Conservation (phyloP, 1,284 basidiomycete genomes). For the Xanthoconium separans region DNA sequence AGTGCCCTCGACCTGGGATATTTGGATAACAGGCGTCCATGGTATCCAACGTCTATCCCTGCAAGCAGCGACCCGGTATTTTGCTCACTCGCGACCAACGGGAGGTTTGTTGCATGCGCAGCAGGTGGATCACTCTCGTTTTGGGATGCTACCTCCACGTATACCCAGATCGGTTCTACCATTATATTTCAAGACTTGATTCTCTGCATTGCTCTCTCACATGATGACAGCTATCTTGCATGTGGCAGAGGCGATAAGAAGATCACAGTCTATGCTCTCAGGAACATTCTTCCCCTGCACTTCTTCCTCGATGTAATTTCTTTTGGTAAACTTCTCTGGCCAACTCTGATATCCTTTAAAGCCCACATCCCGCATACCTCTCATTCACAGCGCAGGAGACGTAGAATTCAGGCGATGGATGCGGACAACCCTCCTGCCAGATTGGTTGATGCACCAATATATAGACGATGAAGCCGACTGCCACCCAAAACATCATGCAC, state of each 20-base stretch:
- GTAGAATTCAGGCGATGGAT: slow-evolving; percentile 4
- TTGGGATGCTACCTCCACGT: slow-evolving; percentile 5
- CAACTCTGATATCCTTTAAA: background rate
- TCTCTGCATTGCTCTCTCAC: slow-evolving; percentile 7
- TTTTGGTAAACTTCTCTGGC: background rate
- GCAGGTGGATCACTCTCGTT: slow-evolving; percentile 3
- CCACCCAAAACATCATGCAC: background rate
- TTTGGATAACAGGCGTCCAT: background rate
- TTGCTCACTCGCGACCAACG: slow-evolving; percentile 7
- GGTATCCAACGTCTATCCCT: background rate
- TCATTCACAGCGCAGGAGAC: slow-evolving; percentile 1
- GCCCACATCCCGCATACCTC: slow-evolving; percentile 6
- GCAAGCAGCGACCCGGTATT: background rate
- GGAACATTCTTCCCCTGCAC: slow-evolving; percentile 10
- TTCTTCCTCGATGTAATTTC: slow-evolving; percentile 10
- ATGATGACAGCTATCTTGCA: slow-evolving; percentile 6
- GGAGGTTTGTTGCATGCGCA: slow-evolving; percentile 4
- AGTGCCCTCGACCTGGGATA: background rate
- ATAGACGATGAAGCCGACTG: no score
- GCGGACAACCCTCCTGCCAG: background rate
- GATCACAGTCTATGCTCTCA: slow-evolving; percentile 7
- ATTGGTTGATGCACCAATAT: no score
- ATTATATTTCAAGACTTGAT: background rate
- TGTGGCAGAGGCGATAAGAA: slow-evolving; percentile 11
- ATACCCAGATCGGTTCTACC: slow-evolving; percentile 1